Percentiles rank a stretch among this genome's conserved stretches.
Conservation (phyloP, 495 filamentous ascomycete genomes). For the Sordaria brevicollis region DNA sequence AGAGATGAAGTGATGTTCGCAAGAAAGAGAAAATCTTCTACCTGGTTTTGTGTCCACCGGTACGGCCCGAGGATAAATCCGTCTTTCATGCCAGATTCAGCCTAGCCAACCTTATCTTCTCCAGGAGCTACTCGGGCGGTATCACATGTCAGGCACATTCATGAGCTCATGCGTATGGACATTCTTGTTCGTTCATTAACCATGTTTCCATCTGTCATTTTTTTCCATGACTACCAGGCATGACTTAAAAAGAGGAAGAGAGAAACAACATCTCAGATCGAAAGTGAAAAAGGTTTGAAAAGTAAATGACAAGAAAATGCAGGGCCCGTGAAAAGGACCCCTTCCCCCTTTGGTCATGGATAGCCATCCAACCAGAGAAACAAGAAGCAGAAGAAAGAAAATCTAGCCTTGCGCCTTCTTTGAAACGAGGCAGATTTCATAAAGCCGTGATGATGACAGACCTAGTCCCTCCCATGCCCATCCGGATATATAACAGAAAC, state of each 20-base stretch:
- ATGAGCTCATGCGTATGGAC: neutral
- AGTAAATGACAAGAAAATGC: neutral
- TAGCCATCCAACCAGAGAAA: neutral
- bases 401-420: neutral
- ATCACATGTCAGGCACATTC: neutral
- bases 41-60: too few relatives aligned
- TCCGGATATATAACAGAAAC: conserved; percentile 15
- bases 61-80: neutral
- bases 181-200: neutral
- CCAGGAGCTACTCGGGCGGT: neutral
- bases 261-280: neutral
- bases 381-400: neutral
- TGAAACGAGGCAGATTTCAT: neutral
- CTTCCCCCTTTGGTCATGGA: neutral
- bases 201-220: neutral
- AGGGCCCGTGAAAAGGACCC: neutral
- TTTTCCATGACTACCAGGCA: neutral
- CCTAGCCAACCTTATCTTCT: neutral
- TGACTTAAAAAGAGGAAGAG: neutral
- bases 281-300: neutral
- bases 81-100: neutral
- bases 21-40: neutral
- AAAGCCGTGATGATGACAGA: conserved; percentile 1
- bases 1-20: neutral
- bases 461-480: conserved; percentile 1